Base-by-base conservation (phyloP, 345 rosid genomes). In the Litchi chinensis region DNA sequence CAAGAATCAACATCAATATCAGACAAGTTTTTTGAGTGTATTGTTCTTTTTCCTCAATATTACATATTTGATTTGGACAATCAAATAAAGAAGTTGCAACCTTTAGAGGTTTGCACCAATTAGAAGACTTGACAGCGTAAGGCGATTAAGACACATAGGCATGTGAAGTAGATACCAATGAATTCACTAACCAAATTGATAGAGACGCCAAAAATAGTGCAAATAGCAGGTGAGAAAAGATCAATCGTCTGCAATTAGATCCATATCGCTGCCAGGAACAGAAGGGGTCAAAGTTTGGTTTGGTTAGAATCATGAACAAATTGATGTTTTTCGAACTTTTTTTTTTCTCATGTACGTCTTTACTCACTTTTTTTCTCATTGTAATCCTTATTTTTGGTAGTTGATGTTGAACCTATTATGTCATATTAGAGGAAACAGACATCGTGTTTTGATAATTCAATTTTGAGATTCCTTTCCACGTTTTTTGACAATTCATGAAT, bases 1-100 rank as follows among this genome's bases (percentile, higher is more conserved):
- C 95, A 65, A 93, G 99, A 84, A 90, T 93, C 87, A 92, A 95
- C 84, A 89, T 95, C 76, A 95, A 93, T 76, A 95, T 91, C 73
- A 89, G 97, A 86, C 96, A 92, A 85, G 97, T 93, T 63, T 89
- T 86, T 76, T 93, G 80, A 87, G 82, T 68, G 32, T 71, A 2
- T 62, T 12, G 7, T 77, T 50, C 37, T 65, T 39, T 54, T 52
- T 7, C 37, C 28, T 5, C 44, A 7, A 10, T 56, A 10, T 57
- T 54, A 60, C 13, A n/a, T 10, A 60, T n/a, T 21, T 22, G 1
- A 6, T 5, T 54, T 54, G 16, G 59, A 16, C 40, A 48, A 43
- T 43, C 26, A 19, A 12, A 6, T 65, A 15, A 65, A 37, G 5
- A 40, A 8, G n/a, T 66, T 39, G 40, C 48, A 11, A 65, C 3